Conservation (phyloP, 164 flowering plant species). For the Pachysandra terminalis region DNA sequence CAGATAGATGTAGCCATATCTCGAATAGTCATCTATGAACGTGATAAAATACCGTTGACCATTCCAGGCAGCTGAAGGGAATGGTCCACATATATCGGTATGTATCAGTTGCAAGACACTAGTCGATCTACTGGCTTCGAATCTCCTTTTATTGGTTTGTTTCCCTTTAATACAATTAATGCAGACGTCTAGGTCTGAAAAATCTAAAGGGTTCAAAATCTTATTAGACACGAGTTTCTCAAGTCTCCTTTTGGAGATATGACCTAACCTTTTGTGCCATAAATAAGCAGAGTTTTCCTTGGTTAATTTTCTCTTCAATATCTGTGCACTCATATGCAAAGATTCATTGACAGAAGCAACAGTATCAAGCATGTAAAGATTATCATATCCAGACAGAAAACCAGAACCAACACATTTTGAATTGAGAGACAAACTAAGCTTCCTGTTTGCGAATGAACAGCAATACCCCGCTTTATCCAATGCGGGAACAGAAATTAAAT, state of each 20-base stretch:
- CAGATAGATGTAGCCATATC: slow-evolving; percentile 11
- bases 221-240: slow-evolving; percentile 13
- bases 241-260: slow-evolving; percentile 12
- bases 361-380: not conserved
- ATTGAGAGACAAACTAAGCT: slow-evolving; percentile 7
- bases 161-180: slow-evolving; percentile 17
- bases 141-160: slow-evolving; percentile 3
- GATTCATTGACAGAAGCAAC: slow-evolving; percentile 4
- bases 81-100: slow-evolving; percentile 16
- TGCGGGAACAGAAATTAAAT: slow-evolving; percentile 2
- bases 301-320: slow-evolving; percentile 11
- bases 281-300: not conserved
- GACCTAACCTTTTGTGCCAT: slow-evolving; percentile 14
- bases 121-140: not conserved
- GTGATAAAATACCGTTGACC: slow-evolving; percentile 17
- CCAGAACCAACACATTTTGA: slow-evolving; percentile 11
- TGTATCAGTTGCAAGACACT: slow-evolving; percentile 7
- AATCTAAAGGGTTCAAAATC: slow-evolving; percentile 15
- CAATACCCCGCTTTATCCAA: slow-evolving; percentile 11
- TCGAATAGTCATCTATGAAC: slow-evolving; percentile 16
- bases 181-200: slow-evolving; percentile 3
- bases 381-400: slow-evolving; percentile 7
- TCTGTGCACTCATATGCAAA: slow-evolving; percentile 1
- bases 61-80: slow-evolving; percentile 12
- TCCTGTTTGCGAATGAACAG: slow-evolving; percentile 17